Evolutionary conservation across 441 rosid species (phyloP), one percentile per base, ranked within the genome.

Genomic region (Croton setiger): DNA sequence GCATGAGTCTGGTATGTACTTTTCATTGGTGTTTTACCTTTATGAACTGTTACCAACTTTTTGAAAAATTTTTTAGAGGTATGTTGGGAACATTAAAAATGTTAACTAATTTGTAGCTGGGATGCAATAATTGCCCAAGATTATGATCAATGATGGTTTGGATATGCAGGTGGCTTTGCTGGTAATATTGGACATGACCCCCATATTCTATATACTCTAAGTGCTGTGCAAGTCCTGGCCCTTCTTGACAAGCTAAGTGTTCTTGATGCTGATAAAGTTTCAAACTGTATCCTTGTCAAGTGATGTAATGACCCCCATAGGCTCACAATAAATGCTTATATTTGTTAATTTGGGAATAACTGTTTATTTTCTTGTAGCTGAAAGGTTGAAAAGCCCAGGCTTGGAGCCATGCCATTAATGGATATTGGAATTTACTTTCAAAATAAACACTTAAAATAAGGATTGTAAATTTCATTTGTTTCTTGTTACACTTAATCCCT

Each of bases 151-250:
- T 66, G 36, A 18, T 75, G 52, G 39, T 39, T 65, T 69, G 53
- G 68, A 71, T 67, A 2, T 76, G 76, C 81, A 90, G 98, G 98
- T 71, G 99, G 98, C 4, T 95, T 95, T 88, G 85, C 89, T 14
- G 98, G 99, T 73, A 95, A 92, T 62, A 63, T 85, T 70, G 96
- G 97, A 60, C 96, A 88, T 71, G 97, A 92, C 66, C 98, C 98
- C 17, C 99, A 92, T 81, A 60, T 92, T 35, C 71, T 86, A 56
- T 87, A 84, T 69, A 95, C 97, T 31, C 86, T 95, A 51, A 92
- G 97, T 68, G 97, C 97, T 33, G 89, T 95, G 49, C 98, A 95
- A 79, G 88, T 92, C 52, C 72, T 90, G 78, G 91, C 86, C n/a
- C 93, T 95, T 63, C 86, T 88, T 75, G 85, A 90, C 86, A 90